phyloP scores from a whole-genome alignment of 345 rosid species.

The Cardamine chenopodiifolia region DNA sequence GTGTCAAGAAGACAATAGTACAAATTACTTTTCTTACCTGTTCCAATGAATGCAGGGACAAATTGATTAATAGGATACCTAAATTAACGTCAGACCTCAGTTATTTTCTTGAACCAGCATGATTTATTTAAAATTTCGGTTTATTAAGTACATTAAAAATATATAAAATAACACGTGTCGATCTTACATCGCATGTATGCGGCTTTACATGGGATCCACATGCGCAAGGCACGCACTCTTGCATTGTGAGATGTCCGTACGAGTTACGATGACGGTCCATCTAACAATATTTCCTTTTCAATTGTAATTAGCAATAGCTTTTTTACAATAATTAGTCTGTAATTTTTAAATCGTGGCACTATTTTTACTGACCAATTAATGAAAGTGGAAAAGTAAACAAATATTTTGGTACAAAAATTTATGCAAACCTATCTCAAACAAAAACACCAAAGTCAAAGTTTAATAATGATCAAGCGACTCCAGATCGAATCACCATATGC shows the following conservation, averaged over 20 bases:
- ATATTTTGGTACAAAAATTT: too few relatives aligned
- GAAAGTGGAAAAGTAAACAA: not conserved
- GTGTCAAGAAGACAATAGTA: constrained; percentile 17
- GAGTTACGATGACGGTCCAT: constrained; percentile 22
- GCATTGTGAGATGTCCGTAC: constrained; percentile 43
- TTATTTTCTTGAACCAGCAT: constrained; percentile 22
- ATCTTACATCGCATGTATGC: not conserved
- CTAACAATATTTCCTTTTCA: not conserved
- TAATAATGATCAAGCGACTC: not conserved
- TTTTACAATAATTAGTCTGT: not conserved
- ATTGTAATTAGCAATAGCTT: not conserved
- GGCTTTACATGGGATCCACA: constrained; percentile 34
- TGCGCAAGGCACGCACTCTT: constrained; percentile 34
- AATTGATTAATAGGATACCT: constrained; percentile 14
- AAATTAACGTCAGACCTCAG: constrained; percentile 29
- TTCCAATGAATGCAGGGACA: not conserved
- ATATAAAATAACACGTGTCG: constrained; percentile 5
- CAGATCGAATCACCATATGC: not conserved
- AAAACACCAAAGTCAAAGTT: not conserved
- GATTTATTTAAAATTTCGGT: not conserved
- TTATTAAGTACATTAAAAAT: not conserved
- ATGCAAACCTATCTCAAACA: not conserved
- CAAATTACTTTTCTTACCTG: not conserved
- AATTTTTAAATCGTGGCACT: too few relatives aligned
- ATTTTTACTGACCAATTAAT: too few relatives aligned